Conservation (phyloP, 2,329 filamentous ascomycete genomes). For the Cadophora malorum region DNA sequence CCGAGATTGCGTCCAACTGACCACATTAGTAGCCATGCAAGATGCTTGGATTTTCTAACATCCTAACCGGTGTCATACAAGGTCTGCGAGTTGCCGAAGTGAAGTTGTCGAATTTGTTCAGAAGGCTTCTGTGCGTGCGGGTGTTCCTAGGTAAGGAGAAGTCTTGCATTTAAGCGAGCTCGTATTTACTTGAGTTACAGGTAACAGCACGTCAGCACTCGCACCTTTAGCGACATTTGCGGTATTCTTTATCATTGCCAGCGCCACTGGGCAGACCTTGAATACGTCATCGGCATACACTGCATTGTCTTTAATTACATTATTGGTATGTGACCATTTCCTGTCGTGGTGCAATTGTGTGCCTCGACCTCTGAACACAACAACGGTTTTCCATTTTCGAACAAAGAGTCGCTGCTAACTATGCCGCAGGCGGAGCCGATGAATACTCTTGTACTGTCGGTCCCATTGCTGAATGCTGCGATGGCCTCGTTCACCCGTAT, state of each 20-base stretch:
- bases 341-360: background rate
- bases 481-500: conserved; percentile 52
- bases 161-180: background rate
- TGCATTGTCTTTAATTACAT: conserved; percentile 50
- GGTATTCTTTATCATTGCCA: conserved; percentile 46
- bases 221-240: conserved; percentile 50
- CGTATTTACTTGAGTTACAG: conserved; percentile 22
- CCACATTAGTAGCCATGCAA: conserved; percentile 39
- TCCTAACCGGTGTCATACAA: conserved; percentile 46
- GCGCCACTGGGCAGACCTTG: conserved; percentile 41
- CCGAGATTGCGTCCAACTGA: conserved; percentile 6
- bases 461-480: conserved; percentile 49
- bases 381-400: background rate
- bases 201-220: conserved; percentile 40
- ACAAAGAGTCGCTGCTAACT: background rate
- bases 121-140: conserved; percentile 44
- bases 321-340: conserved; percentile 39
- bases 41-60: conserved; percentile 46
- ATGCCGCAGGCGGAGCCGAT: conserved; percentile 45
- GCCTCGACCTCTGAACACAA: background rate
- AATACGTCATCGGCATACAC: conserved; percentile 49
- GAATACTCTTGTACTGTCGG: conserved; percentile 38
- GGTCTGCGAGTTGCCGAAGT: conserved; percentile 48
- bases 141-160: conserved; percentile 32
- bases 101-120: conserved; percentile 48